A percentile compares a stretch with the other conserved stretches of the same genome.
phyloP scores from a whole-genome alignment of 176 grass and related monocot species.

The Elaeis guineensis region DNA sequence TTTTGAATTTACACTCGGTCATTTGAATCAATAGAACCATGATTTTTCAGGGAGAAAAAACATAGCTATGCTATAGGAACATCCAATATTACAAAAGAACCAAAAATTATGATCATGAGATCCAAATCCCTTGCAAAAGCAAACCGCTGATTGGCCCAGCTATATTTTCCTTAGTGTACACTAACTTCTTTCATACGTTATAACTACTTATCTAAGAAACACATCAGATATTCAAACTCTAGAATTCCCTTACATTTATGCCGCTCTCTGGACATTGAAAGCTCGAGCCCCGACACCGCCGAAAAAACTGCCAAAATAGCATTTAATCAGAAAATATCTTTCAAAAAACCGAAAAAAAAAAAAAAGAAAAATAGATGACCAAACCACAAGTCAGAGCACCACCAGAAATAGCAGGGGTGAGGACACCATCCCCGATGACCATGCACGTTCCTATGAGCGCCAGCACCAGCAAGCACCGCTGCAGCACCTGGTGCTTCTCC shows the following conservation, averaged over 20 bases:
- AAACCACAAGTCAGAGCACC: not conserved
- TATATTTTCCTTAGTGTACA: too few species aligned
- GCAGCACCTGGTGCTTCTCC: conserved; percentile 56
- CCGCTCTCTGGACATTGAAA: conserved; percentile 53
- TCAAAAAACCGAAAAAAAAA: not conserved
- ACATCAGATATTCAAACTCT: too few species aligned
- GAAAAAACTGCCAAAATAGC: conserved; percentile 66
- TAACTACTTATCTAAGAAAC: too few species aligned
- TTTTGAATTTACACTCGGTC: too few species aligned
- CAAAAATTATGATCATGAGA: too few species aligned
- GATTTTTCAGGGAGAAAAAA: too few species aligned
- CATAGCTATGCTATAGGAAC: too few species aligned
- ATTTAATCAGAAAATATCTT: conserved; percentile 3
- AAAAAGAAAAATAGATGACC: not conserved
- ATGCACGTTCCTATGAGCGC: conserved; percentile 83
- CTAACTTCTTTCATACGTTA: too few species aligned
- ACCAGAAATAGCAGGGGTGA: conserved; percentile 89
- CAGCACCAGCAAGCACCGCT: conserved; percentile 56
- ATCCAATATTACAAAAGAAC: too few species aligned
- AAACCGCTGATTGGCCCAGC: too few species aligned
- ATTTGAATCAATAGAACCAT: too few species aligned
- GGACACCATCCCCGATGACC: conserved; percentile 92
- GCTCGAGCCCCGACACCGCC: conserved; percentile 75
- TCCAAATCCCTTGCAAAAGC: too few species aligned
- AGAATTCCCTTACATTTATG: conserved; percentile 62